Percentiles rank a stretch among this genome's conserved stretches.
These are phyloP conservation scores for Marsdenia floribunda DNA, from an alignment of 257 asterid genomes.

Conservation along the genomic window DNA sequence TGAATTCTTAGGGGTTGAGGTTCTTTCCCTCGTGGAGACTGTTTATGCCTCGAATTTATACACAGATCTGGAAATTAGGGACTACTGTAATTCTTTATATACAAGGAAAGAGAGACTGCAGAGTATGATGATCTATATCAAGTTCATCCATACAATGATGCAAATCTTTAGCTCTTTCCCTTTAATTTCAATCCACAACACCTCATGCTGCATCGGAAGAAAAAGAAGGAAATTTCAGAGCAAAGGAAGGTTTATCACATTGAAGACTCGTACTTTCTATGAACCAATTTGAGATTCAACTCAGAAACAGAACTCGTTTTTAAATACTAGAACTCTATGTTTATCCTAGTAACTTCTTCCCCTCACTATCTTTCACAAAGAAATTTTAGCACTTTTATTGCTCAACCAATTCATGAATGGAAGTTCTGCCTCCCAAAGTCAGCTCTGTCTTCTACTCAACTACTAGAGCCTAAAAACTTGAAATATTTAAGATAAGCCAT, in stretches of 20 bases:
- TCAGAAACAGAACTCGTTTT: background rate
- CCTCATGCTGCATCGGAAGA: background rate
- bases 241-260: background rate
- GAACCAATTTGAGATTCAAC: background rate
- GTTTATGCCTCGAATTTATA: background rate
- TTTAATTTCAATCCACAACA: background rate
- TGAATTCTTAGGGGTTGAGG: background rate
- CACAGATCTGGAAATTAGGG: background rate
- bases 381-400: constrained; percentile 1
- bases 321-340: background rate
- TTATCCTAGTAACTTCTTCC: background rate
- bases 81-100: background rate
- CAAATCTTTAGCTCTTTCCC: background rate
- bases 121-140: background rate
- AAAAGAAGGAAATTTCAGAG: background rate
- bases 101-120: background rate
- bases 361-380: background rate
- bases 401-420: constrained; percentile 10
- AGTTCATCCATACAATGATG: background rate
- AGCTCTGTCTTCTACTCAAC: background rate
- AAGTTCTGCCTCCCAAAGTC: background rate
- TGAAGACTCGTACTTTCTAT: background rate
- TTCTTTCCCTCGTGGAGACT: background rate
- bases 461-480: background rate
- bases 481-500: constrained; percentile 7